Conservation (phyloP, 179 eudicot species). For the Drosera spatulata region DNA sequence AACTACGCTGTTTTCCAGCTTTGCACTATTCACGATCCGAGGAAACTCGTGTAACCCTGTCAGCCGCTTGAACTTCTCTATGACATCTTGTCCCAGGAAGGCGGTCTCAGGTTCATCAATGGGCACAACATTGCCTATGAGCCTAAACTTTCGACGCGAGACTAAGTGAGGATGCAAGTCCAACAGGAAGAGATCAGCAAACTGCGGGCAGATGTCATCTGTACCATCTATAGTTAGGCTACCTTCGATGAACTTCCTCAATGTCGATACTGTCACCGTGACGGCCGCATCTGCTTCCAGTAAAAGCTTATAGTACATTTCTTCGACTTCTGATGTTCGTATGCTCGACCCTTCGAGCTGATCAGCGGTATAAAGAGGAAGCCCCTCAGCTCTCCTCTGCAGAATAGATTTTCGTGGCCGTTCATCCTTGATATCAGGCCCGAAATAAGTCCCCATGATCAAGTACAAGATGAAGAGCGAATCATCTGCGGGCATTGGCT, state of each 20-base stretch:
- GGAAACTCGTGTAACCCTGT: slow-evolving; percentile 34
- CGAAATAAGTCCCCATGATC: slow-evolving; percentile 74
- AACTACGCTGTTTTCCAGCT: slow-evolving; percentile 11
- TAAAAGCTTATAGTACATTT: slow-evolving; percentile 52
- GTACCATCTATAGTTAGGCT: slow-evolving; percentile 21
- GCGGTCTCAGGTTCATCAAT: slow-evolving; percentile 35
- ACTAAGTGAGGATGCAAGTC: slow-evolving; percentile 41
- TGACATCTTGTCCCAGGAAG: slow-evolving; percentile 32
- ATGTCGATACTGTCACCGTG: slow-evolving; percentile 27
- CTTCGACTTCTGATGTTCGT: slow-evolving; percentile 46
- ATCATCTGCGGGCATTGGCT: slow-evolving; percentile 34
- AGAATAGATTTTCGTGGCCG: slow-evolving; percentile 40
- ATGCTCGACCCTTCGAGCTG: slow-evolving; percentile 46
- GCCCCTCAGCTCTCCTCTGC: slow-evolving; percentile 53
- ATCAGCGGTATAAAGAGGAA: slow-evolving; percentile 40
- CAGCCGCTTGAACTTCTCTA: slow-evolving; percentile 58
- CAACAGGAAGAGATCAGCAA: slow-evolving; percentile 64
- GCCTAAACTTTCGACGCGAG: slow-evolving; percentile 15
- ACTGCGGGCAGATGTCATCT: slow-evolving; percentile 31
- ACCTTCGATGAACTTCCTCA: slow-evolving; percentile 55
- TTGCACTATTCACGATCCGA: slow-evolving; percentile 26
- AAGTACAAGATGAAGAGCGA: slow-evolving; percentile 58
- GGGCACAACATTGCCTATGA: slow-evolving; percentile 39
- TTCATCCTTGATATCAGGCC: slow-evolving; percentile 57
- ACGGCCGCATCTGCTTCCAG: slow-evolving; percentile 53